Percentiles rank a stretch among this genome's conserved stretches.
Conservation (phyloP, 768 basidiomycete genomes). For the Pulveroboletus sp. region DNA sequence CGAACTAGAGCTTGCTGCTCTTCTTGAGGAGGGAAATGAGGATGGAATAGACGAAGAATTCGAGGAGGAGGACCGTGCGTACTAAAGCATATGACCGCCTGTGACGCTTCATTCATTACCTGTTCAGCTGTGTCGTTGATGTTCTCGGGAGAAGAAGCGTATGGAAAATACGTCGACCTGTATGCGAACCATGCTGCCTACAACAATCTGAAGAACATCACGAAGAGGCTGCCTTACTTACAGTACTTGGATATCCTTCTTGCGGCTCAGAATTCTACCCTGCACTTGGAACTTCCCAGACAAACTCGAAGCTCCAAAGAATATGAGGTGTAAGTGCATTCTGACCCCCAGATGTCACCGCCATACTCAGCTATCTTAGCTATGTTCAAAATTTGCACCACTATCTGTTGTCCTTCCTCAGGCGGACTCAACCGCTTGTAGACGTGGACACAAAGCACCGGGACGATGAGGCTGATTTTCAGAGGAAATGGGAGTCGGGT, state of each 20-base stretch:
- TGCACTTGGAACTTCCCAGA: constrained; percentile 68
- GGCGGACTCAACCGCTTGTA: constrained; percentile 76
- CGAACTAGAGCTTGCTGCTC: constrained; percentile 75
- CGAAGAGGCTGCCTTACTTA: constrained; percentile 82
- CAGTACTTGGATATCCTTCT: constrained; percentile 90
- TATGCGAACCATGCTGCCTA: constrained; percentile 85
- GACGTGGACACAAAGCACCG: constrained; percentile 68
- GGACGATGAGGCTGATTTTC: constrained; percentile 66
- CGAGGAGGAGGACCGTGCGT: constrained; percentile 86
- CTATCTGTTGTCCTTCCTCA: constrained; percentile 84
- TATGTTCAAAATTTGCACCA: constrained; percentile 80
- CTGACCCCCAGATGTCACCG: constrained; percentile 2
- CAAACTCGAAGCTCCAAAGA: constrained; percentile 67
- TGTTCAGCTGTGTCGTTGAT: constrained; percentile 66
- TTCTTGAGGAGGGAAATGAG: constrained; percentile 73
- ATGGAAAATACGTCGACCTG: constrained; percentile 92
- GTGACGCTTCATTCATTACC: constrained; percentile 8
- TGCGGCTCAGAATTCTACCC: constrained; percentile 49
- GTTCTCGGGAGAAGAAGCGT: constrained; percentile 95
- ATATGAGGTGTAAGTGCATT: constrained; percentile 65
- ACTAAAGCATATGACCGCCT: not conserved
- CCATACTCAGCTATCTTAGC: constrained; percentile 36
- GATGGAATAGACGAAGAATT: constrained; percentile 61
- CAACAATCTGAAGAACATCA: constrained; percentile 82
- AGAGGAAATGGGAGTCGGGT: constrained; percentile 71